phyloP scores from a whole-genome alignment of 352 stramenopile species.

The Phytopythium cucurbitacearum region DNA sequence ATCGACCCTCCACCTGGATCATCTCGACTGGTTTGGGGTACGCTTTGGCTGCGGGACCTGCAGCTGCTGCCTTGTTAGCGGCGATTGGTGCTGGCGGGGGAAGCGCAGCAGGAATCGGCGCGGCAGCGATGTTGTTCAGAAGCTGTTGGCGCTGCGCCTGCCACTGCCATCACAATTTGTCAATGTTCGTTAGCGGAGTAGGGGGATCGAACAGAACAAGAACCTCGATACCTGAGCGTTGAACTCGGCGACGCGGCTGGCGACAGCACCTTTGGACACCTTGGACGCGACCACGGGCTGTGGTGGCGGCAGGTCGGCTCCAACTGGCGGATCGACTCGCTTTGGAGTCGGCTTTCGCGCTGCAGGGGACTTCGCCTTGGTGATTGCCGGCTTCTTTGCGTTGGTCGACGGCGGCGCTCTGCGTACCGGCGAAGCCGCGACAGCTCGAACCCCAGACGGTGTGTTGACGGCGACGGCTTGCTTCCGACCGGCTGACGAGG shows the following conservation, averaged over 20 bases:
- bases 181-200: not conserved
- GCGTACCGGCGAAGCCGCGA: too few species aligned
- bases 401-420: too few species aligned
- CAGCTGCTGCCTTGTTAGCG: slow-evolving; percentile 4
- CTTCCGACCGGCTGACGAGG: slow-evolving; percentile 1
- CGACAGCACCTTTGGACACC: not conserved
- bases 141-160: slow-evolving; percentile 38
- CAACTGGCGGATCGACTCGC: too few species aligned
- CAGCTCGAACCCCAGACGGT: too few species aligned
- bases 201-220: not conserved
- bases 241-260: slow-evolving; percentile 49
- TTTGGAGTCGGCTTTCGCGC: too few species aligned
- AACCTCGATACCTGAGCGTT: slow-evolving; percentile 34
- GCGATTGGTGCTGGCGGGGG: slow-evolving; percentile 11
- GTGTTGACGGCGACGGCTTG: too few species aligned
- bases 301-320: too few species aligned
- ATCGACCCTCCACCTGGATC: slow-evolving; percentile 1
- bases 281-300: not conserved
- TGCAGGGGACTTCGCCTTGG: too few species aligned
- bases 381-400: too few species aligned
- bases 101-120: slow-evolving; percentile 6
- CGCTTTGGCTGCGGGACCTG: not conserved
- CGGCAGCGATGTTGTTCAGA: slow-evolving; percentile 12
- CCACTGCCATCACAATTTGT: slow-evolving; percentile 21
- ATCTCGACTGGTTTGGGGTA: slow-evolving; percentile 3